These are phyloP conservation scores for Ustilago loliicola DNA, from an alignment of 1,284 basidiomycete genomes.

Conservation along the genomic window DNA sequence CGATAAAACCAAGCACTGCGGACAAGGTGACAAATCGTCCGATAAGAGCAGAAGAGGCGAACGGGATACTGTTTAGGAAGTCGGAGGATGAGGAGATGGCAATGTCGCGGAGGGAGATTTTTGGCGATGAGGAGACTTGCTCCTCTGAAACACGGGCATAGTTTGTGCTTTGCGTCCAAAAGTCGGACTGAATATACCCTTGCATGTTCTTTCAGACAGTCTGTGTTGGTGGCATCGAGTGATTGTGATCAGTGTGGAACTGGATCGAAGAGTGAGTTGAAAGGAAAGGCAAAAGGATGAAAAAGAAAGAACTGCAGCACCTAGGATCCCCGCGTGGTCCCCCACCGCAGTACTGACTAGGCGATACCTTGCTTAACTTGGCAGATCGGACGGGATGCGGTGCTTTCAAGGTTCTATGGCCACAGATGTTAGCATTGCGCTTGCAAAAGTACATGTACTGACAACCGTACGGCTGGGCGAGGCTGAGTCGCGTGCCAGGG, in stretches of 20 bases:
- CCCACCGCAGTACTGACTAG: constrained; percentile 85
- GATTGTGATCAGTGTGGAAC: no score
- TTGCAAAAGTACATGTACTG: no score
- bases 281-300: no score
- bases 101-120: constrained; percentile 31
- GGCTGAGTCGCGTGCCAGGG: constrained; percentile 1
- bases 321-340: constrained; percentile 85
- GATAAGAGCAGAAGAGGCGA: constrained; percentile 31
- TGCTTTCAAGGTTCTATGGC: constrained; percentile 84
- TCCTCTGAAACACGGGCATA: background rate
- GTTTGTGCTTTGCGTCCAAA: background rate
- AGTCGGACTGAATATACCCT: constrained; percentile 5
- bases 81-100: constrained; percentile 26
- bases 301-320: constrained; percentile 76
- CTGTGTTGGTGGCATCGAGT: no score
- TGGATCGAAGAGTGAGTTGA: no score
- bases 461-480: no score
- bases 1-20: background rate
- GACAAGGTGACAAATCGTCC: constrained; percentile 5
- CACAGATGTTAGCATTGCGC: no score
- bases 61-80: constrained; percentile 44
- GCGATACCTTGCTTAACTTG: constrained; percentile 83
- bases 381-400: constrained; percentile 85
- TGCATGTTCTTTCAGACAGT: no score
- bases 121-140: constrained; percentile 21